A percentile compares a stretch with the other conserved stretches of the same genome.
Evolutionary conservation across 2,329 filamentous ascomycete species (phyloP).

Genomic region (Sordariomycetes sp.): DNA sequence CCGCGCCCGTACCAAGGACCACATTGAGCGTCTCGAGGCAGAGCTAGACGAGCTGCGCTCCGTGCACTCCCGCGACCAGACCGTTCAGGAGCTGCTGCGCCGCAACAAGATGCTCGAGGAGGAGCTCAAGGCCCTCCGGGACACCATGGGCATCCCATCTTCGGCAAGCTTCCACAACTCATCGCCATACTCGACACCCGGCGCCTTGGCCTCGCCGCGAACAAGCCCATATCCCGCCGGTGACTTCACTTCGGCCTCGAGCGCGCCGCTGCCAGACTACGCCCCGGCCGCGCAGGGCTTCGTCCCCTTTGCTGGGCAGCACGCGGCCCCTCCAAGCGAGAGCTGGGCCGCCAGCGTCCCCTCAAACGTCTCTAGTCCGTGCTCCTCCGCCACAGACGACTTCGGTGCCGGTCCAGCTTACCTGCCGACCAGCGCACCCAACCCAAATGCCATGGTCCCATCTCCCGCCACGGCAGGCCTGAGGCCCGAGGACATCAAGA

Average conservation of each 20-base stretch:
- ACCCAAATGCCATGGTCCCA: conserved; percentile 31
- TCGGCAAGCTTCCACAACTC: conserved; percentile 16
- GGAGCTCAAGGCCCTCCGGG: conserved; percentile 36
- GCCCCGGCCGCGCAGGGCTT: conserved; percentile 25
- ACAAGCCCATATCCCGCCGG: conserved; percentile 32
- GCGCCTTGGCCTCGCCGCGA: conserved; percentile 31
- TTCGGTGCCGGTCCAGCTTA: conserved; percentile 29
- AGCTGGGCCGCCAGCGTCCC: conserved; percentile 36
- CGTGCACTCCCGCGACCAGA: conserved; percentile 36
- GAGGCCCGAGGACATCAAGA: conserved; percentile 23
- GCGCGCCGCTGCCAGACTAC: conserved; percentile 29
- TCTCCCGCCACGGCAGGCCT: conserved; percentile 17
- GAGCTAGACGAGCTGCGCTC: conserved; percentile 63
- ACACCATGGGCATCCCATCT: conserved; percentile 31
- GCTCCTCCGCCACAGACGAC: conserved; percentile 39
- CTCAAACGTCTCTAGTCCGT: conserved; percentile 42
- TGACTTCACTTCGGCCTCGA: conserved; percentile 22
- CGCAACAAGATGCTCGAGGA: conserved; percentile 45
- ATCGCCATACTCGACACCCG: conserved; percentile 29
- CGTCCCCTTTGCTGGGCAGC: conserved; percentile 14
- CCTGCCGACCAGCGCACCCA: conserved; percentile 39
- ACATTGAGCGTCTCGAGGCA: conserved; percentile 70
- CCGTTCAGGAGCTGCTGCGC: conserved; percentile 40
- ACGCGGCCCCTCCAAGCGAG: conserved; percentile 31
- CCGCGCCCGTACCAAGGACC: conserved; percentile 74